Conservation (phyloP, 2,329 filamentous ascomycete genomes). For the Amesomyces nigricolor region DNA sequence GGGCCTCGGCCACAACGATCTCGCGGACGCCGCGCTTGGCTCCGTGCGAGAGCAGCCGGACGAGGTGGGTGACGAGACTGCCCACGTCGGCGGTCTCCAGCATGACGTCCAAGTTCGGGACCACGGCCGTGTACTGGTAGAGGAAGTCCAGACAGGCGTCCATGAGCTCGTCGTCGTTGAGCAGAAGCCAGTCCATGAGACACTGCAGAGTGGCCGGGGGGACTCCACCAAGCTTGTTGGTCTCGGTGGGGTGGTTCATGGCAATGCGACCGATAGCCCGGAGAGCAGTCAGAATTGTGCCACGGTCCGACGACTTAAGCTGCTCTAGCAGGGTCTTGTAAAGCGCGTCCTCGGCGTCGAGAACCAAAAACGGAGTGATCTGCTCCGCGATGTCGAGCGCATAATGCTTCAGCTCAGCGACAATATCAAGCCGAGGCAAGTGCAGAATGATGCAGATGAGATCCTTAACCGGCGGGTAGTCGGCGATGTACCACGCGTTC, state of each 20-base stretch:
- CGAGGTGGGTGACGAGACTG: conserved; percentile 69
- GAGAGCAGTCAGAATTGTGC: conserved; percentile 72
- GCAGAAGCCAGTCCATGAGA: conserved; percentile 66
- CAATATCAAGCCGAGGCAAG: conserved; percentile 63
- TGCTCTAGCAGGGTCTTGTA: conserved; percentile 67
- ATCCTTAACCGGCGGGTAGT: conserved; percentile 70
- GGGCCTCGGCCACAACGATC: conserved; percentile 52
- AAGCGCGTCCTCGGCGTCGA: conserved; percentile 68
- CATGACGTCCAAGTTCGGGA: conserved; percentile 73
- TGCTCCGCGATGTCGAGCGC: conserved; percentile 89
- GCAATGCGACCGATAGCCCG: conserved; percentile 81
- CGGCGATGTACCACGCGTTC: conserved; percentile 76
- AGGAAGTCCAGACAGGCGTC: conserved; percentile 88
- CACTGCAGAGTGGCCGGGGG: conserved; percentile 59
- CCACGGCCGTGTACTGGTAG: conserved; percentile 87
- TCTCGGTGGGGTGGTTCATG: conserved; percentile 69
- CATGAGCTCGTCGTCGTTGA: conserved; percentile 86
- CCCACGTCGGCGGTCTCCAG: conserved; percentile 57
- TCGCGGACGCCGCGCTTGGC: conserved; percentile 58
- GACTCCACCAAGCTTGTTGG: conserved; percentile 69
- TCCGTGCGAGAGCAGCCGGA: conserved; percentile 71
- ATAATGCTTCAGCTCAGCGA: conserved; percentile 84
- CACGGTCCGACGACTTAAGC: conserved; percentile 67
- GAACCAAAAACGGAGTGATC: conserved; percentile 71
- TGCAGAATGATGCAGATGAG: conserved; percentile 76